Percentiles rank a stretch among this genome's conserved stretches.
Conservation (phyloP, 192 early-diverging fungal species). For the Lobosporangium transversale region DNA sequence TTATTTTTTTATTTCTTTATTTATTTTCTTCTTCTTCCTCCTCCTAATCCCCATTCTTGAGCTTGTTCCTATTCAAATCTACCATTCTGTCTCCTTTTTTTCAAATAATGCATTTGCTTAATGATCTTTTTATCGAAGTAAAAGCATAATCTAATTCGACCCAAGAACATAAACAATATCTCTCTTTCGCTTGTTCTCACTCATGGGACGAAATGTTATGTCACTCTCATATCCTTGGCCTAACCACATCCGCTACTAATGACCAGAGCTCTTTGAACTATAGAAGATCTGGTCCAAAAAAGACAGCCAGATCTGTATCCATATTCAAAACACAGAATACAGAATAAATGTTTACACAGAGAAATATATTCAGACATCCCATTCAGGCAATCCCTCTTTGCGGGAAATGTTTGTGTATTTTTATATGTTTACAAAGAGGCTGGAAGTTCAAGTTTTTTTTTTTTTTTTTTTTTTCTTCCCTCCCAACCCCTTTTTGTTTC, state of each 20-base stretch:
- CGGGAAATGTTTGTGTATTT: too few relatives aligned
- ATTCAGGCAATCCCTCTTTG: too few relatives aligned
- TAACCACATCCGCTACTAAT: slow-evolving; percentile 18
- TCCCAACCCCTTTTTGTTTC: too few relatives aligned
- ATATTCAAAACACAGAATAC: too few relatives aligned
- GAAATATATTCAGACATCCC: too few relatives aligned
- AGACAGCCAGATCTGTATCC: neutral
- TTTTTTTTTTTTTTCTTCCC: too few relatives aligned
- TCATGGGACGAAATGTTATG: neutral
- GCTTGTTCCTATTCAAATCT: neutral
- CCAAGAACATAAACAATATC: slow-evolving; percentile 6
- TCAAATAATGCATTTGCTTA: neutral
- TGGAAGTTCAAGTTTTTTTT: too few relatives aligned
- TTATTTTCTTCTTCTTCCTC: neutral
- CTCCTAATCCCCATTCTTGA: slow-evolving; percentile 22
- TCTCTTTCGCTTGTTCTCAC: neutral
- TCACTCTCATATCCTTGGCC: neutral
- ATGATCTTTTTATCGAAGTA: neutral
- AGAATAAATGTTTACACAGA: too few relatives aligned
- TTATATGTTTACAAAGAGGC: too few relatives aligned
- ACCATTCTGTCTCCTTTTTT: slow-evolving; percentile 1
- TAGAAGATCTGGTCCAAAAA: neutral
- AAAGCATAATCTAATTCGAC: slow-evolving; percentile 15
- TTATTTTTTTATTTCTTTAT: neutral
- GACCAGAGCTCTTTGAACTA: neutral